Conservation (phyloP, 2,329 filamentous ascomycete species). For the Allantophomopsis cytisporea region DNA sequence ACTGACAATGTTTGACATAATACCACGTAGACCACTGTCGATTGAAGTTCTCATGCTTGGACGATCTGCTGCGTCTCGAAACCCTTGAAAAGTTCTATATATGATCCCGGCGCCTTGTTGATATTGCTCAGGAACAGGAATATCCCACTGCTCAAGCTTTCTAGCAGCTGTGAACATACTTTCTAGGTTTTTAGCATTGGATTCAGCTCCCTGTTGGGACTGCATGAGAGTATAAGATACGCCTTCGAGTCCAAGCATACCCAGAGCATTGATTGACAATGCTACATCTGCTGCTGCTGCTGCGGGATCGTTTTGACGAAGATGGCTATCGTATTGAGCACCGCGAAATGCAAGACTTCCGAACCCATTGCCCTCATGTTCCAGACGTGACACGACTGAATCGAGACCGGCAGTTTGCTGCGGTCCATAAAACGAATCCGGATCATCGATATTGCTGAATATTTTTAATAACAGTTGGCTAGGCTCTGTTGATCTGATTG, state of each 20-base stretch:
- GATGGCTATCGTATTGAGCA: conserved; percentile 77
- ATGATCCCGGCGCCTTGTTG: conserved; percentile 53
- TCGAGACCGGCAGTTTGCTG: conserved; percentile 63
- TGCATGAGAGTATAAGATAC: conserved; percentile 71
- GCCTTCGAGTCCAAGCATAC: conserved; percentile 71
- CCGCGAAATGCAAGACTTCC: conserved; percentile 86
- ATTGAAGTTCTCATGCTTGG: conserved; percentile 39
- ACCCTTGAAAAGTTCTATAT: conserved; percentile 69
- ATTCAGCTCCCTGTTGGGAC: conserved; percentile 46
- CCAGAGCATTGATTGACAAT: conserved; percentile 64
- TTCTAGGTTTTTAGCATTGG: conserved; percentile 45
- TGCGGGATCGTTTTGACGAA: conserved; percentile 44
- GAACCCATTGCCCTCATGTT: conserved; percentile 77
- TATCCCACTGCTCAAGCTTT: conserved; percentile 82
- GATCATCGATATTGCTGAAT: conserved; percentile 88
- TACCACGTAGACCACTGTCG: conserved; percentile 46
- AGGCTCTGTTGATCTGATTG: conserved; percentile 36
- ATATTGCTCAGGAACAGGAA: conserved; percentile 55
- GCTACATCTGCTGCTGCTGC: conserved; percentile 44
- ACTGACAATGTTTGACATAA: conserved; percentile 41
- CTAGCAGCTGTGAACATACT: conserved; percentile 69
- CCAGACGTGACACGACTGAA: conserved; percentile 68
- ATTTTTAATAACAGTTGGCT: conserved; percentile 64
- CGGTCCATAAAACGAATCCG: conserved; percentile 89
- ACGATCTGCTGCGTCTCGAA: conserved; percentile 52